Evolutionary conservation across 441 rosid species (phyloP).

Genomic region (Kokia cookei): DNA sequence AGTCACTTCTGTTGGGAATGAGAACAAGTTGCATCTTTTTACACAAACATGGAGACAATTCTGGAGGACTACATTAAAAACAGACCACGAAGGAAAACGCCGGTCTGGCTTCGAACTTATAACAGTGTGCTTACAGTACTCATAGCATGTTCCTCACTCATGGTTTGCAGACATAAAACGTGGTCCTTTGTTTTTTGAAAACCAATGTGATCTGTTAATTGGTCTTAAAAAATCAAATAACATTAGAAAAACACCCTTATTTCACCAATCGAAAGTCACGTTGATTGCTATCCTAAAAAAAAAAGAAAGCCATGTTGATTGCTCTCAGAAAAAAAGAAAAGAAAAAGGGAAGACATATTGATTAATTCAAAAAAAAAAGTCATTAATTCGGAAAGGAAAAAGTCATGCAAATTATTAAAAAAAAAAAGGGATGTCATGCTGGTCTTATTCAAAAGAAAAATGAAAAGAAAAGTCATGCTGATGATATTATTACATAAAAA

Average conservation of each 20-base stretch:
- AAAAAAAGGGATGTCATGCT: no score
- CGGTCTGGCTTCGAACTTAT: not conserved
- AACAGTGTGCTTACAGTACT: not conserved
- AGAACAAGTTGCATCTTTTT: conserved; percentile 11
- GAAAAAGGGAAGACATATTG: no score
- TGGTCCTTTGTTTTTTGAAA: not conserved
- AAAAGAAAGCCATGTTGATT: not conserved
- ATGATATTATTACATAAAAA: not conserved
- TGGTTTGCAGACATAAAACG: not conserved
- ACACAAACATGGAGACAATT: not conserved
- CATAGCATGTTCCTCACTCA: not conserved
- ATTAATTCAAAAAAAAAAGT: no score
- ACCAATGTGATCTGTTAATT: not conserved
- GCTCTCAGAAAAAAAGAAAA: no score
- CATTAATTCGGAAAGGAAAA: no score
- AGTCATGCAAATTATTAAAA: no score
- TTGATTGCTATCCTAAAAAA: no score
- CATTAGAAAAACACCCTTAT: not conserved
- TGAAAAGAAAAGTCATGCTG: not conserved
- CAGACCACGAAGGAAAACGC: not conserved
- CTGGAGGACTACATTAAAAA: not conserved
- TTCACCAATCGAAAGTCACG: not conserved
- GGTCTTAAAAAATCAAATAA: not conserved
- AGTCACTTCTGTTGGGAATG: conserved; percentile 1
- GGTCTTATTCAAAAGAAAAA: no score